phyloP scores from a whole-genome alignment of 2,329 filamentous ascomycete genomes.

The Trichoderma afroharzianum region DNA sequence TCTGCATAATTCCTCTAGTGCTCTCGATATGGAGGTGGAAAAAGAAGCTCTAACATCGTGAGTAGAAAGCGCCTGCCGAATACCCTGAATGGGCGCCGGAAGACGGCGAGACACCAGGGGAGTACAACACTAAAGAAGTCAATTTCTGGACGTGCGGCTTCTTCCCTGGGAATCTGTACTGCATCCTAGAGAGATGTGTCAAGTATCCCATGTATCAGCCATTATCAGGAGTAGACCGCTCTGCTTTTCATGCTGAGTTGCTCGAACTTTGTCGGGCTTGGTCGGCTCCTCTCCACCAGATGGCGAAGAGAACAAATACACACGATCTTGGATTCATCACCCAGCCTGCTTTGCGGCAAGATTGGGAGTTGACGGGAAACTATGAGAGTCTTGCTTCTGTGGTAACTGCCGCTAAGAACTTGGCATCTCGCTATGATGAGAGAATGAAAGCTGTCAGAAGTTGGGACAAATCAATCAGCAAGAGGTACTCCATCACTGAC shows the following conservation, averaged over 20 bases:
- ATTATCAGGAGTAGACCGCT: neutral
- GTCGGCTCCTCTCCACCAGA: slow-evolving; percentile 35
- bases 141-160: slow-evolving; percentile 41
- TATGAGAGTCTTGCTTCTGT: slow-evolving; percentile 38
- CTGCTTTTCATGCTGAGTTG: slow-evolving; percentile 20
- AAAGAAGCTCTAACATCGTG: neutral
- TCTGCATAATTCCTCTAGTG: neutral
- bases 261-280: slow-evolving; percentile 28
- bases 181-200: slow-evolving; percentile 32
- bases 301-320: slow-evolving; percentile 44
- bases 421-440: slow-evolving; percentile 41
- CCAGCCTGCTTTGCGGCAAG: slow-evolving; percentile 42
- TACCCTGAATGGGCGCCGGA: slow-evolving; percentile 24
- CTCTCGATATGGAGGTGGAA: neutral
- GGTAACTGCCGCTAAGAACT: slow-evolving; percentile 40
- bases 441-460: slow-evolving; percentile 43
- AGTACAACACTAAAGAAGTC: slow-evolving; percentile 26
- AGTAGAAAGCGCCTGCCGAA: neutral
- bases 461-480: slow-evolving; percentile 41
- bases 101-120: slow-evolving; percentile 20
- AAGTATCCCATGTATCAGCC: slow-evolving; percentile 26
- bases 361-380: slow-evolving; percentile 45
- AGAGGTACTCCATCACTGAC: slow-evolving; percentile 24
- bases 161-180: slow-evolving; percentile 37
- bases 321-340: slow-evolving; percentile 55